Percentiles rank a stretch among this genome's conserved stretches.
Conservation (phyloP, 2,329 filamentous ascomycete genomes). For the Capronia epimyces region DNA sequence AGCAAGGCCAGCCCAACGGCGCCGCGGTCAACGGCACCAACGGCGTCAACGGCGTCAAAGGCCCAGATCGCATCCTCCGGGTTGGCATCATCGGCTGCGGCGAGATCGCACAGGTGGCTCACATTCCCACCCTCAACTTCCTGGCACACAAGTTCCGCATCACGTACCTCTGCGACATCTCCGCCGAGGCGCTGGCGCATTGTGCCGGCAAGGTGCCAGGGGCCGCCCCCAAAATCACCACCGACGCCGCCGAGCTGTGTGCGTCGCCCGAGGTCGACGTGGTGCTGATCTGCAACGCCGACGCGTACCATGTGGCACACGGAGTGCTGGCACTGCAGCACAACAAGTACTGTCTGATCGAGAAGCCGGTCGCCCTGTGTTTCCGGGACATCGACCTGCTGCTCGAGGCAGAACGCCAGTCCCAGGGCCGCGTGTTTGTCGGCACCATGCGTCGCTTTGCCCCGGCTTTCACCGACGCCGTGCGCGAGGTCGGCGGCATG, state of each 20-base stretch:
- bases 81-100: conserved; percentile 47
- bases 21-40: too few relatives aligned
- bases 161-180: conserved; percentile 51
- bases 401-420: conserved; percentile 47
- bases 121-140: conserved; percentile 45
- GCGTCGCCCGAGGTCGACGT: conserved; percentile 61
- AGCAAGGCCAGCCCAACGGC: too few relatives aligned
- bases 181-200: conserved; percentile 37
- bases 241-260: conserved; percentile 48
- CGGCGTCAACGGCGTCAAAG: neutral
- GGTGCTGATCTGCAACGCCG: conserved; percentile 66
- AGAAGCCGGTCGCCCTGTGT: conserved; percentile 68
- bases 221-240: conserved; percentile 34
- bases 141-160: conserved; percentile 43
- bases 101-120: conserved; percentile 48
- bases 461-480: conserved; percentile 46
- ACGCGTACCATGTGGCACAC: conserved; percentile 63
- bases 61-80: neutral
- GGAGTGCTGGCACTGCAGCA: conserved; percentile 59
- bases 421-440: conserved; percentile 52
- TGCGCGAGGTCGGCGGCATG: conserved; percentile 48
- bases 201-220: conserved; percentile 27
- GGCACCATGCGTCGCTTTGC: conserved; percentile 59
- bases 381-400: conserved; percentile 47
- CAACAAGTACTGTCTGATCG: conserved; percentile 71